Percentiles rank a stretch among this genome's conserved stretches.
Conservation (phyloP, 306 rosid genomes). For the Canavalia ensiformis region DNA sequence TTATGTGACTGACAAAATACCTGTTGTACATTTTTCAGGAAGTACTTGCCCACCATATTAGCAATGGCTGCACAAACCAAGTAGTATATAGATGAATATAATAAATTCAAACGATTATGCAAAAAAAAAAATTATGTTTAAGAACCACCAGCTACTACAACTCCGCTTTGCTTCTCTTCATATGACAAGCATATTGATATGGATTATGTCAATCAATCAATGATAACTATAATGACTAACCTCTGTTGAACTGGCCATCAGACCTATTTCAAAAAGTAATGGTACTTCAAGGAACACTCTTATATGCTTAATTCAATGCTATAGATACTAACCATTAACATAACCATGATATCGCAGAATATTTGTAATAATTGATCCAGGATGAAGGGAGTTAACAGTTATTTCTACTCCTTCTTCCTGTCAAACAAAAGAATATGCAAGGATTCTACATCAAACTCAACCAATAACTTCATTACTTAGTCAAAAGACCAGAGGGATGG, state of each 20-base stretch:
- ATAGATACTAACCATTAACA: slow-evolving; percentile 62
- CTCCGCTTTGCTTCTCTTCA: slow-evolving; percentile 26
- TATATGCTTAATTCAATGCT: background rate
- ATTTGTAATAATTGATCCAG: slow-evolving; percentile 78
- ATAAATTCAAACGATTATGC: slow-evolving; percentile 10
- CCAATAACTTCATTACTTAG: slow-evolving; percentile 5
- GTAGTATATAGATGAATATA: slow-evolving; percentile 33
- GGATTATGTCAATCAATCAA: slow-evolving; percentile 16
- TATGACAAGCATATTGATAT: slow-evolving; percentile 18
- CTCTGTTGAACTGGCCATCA: slow-evolving; percentile 14
- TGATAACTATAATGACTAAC: slow-evolving; percentile 33
- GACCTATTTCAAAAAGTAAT: slow-evolving; percentile 14
- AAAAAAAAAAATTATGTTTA: slow-evolving; percentile 23
- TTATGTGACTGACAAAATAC: slow-evolving; percentile 49
- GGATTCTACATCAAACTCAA: slow-evolving; percentile 38
- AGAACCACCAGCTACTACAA: slow-evolving; percentile 20
- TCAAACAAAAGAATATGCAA: slow-evolving; percentile 30
- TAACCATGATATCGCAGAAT: slow-evolving; percentile 62
- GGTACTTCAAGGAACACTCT: slow-evolving; percentile 15
- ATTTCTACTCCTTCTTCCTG: slow-evolving; percentile 84
- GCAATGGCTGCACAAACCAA: slow-evolving; percentile 65
- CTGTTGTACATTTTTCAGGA: slow-evolving; percentile 74
- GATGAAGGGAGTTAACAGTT: slow-evolving; percentile 81
- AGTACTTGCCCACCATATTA: slow-evolving; percentile 54
- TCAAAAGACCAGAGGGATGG: slow-evolving; percentile 36